Evolutionary conservation across 2,329 filamentous ascomycete species (phyloP).

Genomic region (Aureobasidium sp.): DNA sequence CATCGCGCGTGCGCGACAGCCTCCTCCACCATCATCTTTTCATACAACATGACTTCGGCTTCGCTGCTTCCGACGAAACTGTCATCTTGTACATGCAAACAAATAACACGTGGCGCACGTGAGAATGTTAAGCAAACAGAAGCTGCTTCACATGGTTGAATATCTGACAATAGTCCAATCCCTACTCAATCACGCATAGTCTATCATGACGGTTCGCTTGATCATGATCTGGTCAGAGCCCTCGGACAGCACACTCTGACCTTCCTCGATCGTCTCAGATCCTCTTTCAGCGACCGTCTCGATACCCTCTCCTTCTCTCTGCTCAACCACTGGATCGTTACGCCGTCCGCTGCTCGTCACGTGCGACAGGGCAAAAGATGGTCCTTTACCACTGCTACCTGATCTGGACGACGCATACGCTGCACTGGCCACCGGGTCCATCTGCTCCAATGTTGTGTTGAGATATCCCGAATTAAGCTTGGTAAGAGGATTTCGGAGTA

Average conservation of each 20-base stretch:
- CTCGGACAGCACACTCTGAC: not conserved
- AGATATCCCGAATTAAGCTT: conserved; percentile 6
- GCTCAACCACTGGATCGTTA: not conserved
- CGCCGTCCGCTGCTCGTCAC: not conserved
- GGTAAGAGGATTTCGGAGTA: not conserved
- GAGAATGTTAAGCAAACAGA: not conserved
- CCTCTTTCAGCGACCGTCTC: not conserved
- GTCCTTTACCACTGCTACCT: not conserved
- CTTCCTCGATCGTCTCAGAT: not conserved
- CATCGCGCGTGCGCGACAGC: not conserved
- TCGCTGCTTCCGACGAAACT: not conserved
- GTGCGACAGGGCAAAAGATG: not conserved
- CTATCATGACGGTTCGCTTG: conserved; percentile 6
- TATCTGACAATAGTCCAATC: not conserved
- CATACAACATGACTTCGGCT: not conserved
- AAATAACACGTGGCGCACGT: not conserved
- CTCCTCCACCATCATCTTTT: not conserved
- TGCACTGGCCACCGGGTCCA: not conserved
- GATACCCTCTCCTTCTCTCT: not conserved
- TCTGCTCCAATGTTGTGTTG: conserved; percentile 1
- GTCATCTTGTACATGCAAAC: not conserved
- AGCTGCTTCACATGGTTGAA: not conserved
- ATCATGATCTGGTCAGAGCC: conserved; percentile 4
- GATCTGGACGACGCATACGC: not conserved
- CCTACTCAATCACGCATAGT: not conserved